Conservation (phyloP, 169 alveolate species). For the Babesia bovis region DNA sequence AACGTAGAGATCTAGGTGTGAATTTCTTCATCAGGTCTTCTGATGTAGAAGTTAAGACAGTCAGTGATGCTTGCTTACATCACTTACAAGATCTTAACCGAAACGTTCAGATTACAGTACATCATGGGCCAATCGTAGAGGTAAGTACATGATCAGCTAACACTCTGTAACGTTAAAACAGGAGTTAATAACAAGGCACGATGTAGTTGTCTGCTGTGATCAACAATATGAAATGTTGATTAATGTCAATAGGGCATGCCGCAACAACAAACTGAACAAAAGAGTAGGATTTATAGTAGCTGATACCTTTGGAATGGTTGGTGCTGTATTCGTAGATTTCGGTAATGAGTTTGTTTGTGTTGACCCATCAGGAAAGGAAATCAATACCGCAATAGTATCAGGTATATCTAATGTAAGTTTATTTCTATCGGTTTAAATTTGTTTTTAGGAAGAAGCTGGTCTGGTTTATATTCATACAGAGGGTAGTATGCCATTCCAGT, state of each 20-base stretch:
- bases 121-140: constrained; percentile 58
- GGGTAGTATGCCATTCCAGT: constrained; percentile 81
- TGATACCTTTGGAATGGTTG: constrained; percentile 89
- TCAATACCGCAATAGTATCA: constrained; percentile 81
- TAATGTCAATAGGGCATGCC: constrained; percentile 67
- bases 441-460: constrained; percentile 49
- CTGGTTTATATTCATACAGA: constrained; percentile 48
- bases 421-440: not conserved
- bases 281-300: constrained; percentile 83
- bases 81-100: constrained; percentile 91
- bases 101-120: constrained; percentile 80
- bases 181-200: constrained; percentile 73
- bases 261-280: constrained; percentile 61
- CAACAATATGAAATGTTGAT: constrained; percentile 55
- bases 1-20: constrained; percentile 88
- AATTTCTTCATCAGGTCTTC: constrained; percentile 90
- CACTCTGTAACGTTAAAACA: constrained; percentile 26
- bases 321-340: constrained; percentile 95
- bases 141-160: constrained; percentile 8
- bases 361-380: constrained; percentile 87
- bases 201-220: constrained; percentile 83
- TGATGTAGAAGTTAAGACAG: constrained; percentile 84
- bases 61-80: constrained; percentile 85
- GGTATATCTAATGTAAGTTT: constrained; percentile 73
- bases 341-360: constrained; percentile 87